Percentiles rank a stretch among this genome's conserved stretches.
Evolutionary conservation across 805 yeast species (phyloP).

Genomic region (Lipomyces lipofer): DNA sequence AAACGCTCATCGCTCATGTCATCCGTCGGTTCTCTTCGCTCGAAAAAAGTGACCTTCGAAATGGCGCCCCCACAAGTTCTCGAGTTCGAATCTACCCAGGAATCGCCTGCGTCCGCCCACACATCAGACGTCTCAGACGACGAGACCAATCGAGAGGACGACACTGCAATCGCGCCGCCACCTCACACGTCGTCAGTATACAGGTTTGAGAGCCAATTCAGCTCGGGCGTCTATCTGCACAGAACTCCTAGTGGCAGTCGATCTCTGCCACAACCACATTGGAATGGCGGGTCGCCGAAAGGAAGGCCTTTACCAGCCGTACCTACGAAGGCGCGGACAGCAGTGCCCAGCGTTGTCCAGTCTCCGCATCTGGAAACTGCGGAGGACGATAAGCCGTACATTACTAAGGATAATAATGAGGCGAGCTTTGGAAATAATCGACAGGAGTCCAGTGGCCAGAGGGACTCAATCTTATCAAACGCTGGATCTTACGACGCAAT

Average conservation of each 20-base stretch:
- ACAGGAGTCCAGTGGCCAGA: too few species aligned
- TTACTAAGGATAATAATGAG: too few species aligned
- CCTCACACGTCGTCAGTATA: constrained; percentile 6
- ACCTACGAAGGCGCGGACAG: too few species aligned
- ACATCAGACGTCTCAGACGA: constrained; percentile 3
- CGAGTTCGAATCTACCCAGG: constrained; percentile 23
- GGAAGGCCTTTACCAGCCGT: constrained; percentile 25
- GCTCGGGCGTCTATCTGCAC: constrained; percentile 2
- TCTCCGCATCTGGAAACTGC: constrained; percentile 6
- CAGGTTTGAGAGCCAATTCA: constrained; percentile 11
- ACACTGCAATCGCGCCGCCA: not conserved
- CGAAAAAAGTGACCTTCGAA: constrained; percentile 30
- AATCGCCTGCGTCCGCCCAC: not conserved
- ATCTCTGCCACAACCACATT: constrained; percentile 11
- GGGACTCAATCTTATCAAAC: too few species aligned
- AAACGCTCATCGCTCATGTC: constrained; percentile 26
- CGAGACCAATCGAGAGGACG: not conserved
- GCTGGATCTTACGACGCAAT: constrained; percentile 2
- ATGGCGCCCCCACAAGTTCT: constrained; percentile 29
- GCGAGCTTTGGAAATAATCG: too few species aligned
- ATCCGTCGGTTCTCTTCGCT: constrained; percentile 18
- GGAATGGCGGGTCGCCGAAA: not conserved
- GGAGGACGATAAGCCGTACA: constrained; percentile 3
- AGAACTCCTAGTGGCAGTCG: constrained; percentile 20
- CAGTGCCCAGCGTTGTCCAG: too few species aligned